Base-by-base conservation (phyloP, 2,329 filamentous ascomycete genomes). In the Talaromyces sp. region DNA sequence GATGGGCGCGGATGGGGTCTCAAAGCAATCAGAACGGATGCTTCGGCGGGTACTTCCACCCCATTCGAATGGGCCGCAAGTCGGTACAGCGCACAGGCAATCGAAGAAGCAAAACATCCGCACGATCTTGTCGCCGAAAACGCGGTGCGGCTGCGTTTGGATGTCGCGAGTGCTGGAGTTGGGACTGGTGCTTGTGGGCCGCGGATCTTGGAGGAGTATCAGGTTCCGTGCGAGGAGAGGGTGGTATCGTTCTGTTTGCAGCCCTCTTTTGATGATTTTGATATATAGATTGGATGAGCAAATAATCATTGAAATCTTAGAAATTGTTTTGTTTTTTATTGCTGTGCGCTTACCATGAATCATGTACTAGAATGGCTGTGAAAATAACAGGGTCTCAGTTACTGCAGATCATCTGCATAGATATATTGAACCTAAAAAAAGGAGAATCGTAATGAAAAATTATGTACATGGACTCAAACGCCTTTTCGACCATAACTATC, bases 41-140 rank as follows among this genome's bases (percentile, higher is more conserved):
- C 35, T 11, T 31, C 27, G 3, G 27, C 5, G 27, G 4, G 3
- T 31, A 31, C 27, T 7, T 50, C 47, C 7, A 15, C 7, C 3
- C 22, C 47, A 27, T 50, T 50, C 7, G 25, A 50, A 50, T 50
- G 47, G 47, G 25, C 25, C 17, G 47, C 47, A 13, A 50, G 25
- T 22, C 47, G 47, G 47, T 31, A 27, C 47, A 27, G 47, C 13
- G 47, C 47, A 9, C 10, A 25, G 4, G 27, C 1, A 25, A 17
- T 50, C 25, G 47, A 50, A 25, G 2, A 31, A 27, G 47, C 47
- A 17, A 50, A 50, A 50, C 70, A 72, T 59, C 64, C 69, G 4
- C 58, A 66, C 31, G 70, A 71, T 52, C 67, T 72, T 9, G 61
- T 70, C 22, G 15, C 64, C 17, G 69, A 67, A 11, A 60, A 67